Conservation (phyloP, 176 grass and related monocot species). For the Hordeum marinum region DNA sequence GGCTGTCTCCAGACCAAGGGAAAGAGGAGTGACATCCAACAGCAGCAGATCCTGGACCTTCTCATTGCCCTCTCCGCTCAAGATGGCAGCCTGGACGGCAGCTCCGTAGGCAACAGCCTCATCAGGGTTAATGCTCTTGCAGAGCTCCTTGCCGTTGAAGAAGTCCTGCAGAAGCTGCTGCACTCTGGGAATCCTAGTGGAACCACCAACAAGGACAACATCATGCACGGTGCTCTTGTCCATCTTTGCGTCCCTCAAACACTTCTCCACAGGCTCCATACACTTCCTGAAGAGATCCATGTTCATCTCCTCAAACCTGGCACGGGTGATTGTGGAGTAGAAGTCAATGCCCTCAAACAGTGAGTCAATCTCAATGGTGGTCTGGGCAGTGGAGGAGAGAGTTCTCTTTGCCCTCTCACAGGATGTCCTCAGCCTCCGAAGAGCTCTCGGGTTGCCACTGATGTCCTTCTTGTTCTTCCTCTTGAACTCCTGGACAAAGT, state of each 20-base stretch:
- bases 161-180: slow-evolving; percentile 65
- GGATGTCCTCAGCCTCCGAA: slow-evolving; percentile 39
- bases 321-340: slow-evolving; percentile 57
- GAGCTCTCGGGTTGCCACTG: slow-evolving; percentile 47
- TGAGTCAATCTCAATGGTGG: slow-evolving; percentile 48
- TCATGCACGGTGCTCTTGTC: slow-evolving; percentile 50
- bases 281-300: slow-evolving; percentile 66
- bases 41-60: slow-evolving; percentile 63
- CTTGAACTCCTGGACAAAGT: slow-evolving; percentile 63
- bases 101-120: slow-evolving; percentile 51
- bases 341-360: slow-evolving; percentile 56
- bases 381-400: slow-evolving; percentile 52
- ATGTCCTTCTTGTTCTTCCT: slow-evolving; percentile 69
- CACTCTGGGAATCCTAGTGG: slow-evolving; percentile 53
- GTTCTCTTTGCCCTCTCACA: slow-evolving; percentile 61
- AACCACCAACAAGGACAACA: slow-evolving; percentile 57
- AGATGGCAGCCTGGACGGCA: slow-evolving; percentile 46
- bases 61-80: slow-evolving; percentile 62
- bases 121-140: slow-evolving; percentile 66
- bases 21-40: slow-evolving; percentile 50
- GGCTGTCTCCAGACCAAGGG: slow-evolving; percentile 34
- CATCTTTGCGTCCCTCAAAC: slow-evolving; percentile 61
- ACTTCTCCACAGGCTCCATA: slow-evolving; percentile 65
- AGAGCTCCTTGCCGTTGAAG: slow-evolving; percentile 57
- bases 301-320: slow-evolving; percentile 55